Base-by-base conservation (phyloP, 768 basidiomycete species). In the Psilocybe cubensis region DNA sequence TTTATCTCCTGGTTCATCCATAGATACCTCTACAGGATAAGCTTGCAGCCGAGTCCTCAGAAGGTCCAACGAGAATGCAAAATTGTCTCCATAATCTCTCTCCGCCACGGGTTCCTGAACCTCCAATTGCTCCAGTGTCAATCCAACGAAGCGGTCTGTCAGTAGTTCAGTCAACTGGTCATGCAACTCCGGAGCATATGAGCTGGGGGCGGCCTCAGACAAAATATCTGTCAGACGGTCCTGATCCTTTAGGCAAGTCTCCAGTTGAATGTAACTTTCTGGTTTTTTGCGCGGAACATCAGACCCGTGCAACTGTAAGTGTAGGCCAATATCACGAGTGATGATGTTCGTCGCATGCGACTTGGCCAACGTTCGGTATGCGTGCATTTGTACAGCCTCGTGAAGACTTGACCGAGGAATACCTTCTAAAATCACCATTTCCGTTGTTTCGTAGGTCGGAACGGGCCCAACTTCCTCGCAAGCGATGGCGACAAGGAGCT, bases 71-170 rank as follows among this genome's bases (percentile, higher is more conserved):
- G 89, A 87, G 71, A 94, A 96, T 5, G 85, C 72, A 65, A 93
- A 98, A 52, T 82, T 79, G 50, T 92, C 86, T 0, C 96, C 95
- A 59, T 89, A 91, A 38, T 89, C 85, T 42, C 94, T 86, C 59
- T 91, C 84, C 2, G 81, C 76, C 11, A 82, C 54, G 1, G 87
- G 82, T n/a, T 83, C 82, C 29, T 85, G 84, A 0, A 79, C 77
- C 48, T 83, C 84, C 21, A 95, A 73, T 27, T 88, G 83, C 35
- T 86, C 83, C 27, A 94, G 69, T 2, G 79, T 75, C 47, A 96
- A 77, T 0, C 83, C 82, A 1, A 83, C 80, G 67, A 89, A 89
- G 12, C 78, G 66, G 0, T 65, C 65, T 20, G 78, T 74, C 29
- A 93, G 71, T 29, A 79, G 70, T 10, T 78, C 76, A 9, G 76